Evolutionary conservation across 1,139 yeast species (phyloP).

Genomic region (Hyphopichia pseudoburtonii): DNA sequence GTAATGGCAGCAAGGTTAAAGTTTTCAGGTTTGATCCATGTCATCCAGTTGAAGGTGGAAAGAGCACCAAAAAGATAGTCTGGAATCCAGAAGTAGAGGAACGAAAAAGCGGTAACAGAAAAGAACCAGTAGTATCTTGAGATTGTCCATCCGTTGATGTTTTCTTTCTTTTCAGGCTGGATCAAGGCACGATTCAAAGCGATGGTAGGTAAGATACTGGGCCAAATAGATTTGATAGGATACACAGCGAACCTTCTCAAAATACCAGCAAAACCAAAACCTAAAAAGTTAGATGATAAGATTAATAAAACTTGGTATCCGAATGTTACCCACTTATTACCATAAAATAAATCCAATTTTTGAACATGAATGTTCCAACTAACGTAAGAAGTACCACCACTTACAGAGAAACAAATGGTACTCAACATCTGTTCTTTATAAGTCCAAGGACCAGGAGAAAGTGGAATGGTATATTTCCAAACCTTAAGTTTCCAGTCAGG

Average conservation of each 20-base stretch:
- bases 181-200: conserved; percentile 58
- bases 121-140: too few species aligned
- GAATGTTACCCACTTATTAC: conserved; percentile 37
- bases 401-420: conserved; percentile 21
- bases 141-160: conserved; percentile 41
- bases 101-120: conserved; percentile 20
- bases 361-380: conserved; percentile 19
- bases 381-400: conserved; percentile 20
- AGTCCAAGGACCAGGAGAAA: conserved; percentile 31
- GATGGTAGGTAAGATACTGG: conserved; percentile 51
- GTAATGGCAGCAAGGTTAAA: conserved; percentile 51
- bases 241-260: conserved; percentile 57
- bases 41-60: conserved; percentile 30
- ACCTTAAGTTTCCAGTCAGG: conserved; percentile 19
- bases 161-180: conserved; percentile 39
- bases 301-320: conserved; percentile 54
- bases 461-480: conserved; percentile 12
- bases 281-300: conserved; percentile 56
- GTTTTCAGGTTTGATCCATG: conserved; percentile 29
- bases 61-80: conserved; percentile 31
- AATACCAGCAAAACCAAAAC: conserved; percentile 64
- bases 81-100: conserved; percentile 36
- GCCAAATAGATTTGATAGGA: conserved; percentile 59
- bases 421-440: conserved; percentile 30
- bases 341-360: conserved; percentile 19